Evolutionary conservation across 1,284 basidiomycete genomes (phyloP).

Genomic region (Schizopora paradoxa): DNA sequence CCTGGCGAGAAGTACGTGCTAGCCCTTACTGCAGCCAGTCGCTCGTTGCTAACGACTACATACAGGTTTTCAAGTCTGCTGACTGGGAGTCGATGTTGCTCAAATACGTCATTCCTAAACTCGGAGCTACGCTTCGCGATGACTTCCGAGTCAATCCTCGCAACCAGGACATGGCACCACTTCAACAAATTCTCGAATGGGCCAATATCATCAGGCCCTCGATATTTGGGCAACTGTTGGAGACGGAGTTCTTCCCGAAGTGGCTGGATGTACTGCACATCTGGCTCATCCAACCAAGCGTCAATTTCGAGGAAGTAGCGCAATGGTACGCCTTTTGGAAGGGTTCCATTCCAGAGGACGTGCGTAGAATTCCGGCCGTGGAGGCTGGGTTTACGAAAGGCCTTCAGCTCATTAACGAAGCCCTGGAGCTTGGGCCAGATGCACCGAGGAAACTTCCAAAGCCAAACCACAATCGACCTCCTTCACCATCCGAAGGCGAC

Average conservation of each 20-base stretch:
- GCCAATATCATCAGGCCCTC: conserved; percentile 64
- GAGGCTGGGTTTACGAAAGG: conserved; percentile 79
- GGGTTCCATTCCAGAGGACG: conserved; percentile 62
- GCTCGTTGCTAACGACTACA: conserved; percentile 3
- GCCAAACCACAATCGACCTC: conserved; percentile 45
- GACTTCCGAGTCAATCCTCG: conserved; percentile 87
- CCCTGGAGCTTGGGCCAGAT: conserved; percentile 77
- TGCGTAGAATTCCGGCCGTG: conserved; percentile 61
- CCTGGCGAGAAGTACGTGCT: conserved; percentile 75
- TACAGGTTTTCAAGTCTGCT: conserved; percentile 61
- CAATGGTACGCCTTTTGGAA: conserved; percentile 94
- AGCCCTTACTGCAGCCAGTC: conserved; percentile 19
- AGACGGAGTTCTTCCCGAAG: conserved; percentile 92
- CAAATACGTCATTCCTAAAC: conserved; percentile 87
- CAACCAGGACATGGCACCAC: conserved; percentile 79
- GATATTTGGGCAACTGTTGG: conserved; percentile 76
- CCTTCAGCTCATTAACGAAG: conserved; percentile 88
- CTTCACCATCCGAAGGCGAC: conserved; percentile 24
- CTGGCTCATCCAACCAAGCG: conserved; percentile 83
- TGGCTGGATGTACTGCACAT: conserved; percentile 90
- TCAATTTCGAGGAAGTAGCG: conserved; percentile 86
- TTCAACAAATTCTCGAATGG: conserved; percentile 82
- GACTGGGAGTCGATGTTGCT: conserved; percentile 94
- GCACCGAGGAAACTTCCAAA: conserved; percentile 60
- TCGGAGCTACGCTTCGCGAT: conserved; percentile 73